Base-by-base conservation (phyloP, 2,329 filamentous ascomycete species). In the Fusarium humuli region DNA sequence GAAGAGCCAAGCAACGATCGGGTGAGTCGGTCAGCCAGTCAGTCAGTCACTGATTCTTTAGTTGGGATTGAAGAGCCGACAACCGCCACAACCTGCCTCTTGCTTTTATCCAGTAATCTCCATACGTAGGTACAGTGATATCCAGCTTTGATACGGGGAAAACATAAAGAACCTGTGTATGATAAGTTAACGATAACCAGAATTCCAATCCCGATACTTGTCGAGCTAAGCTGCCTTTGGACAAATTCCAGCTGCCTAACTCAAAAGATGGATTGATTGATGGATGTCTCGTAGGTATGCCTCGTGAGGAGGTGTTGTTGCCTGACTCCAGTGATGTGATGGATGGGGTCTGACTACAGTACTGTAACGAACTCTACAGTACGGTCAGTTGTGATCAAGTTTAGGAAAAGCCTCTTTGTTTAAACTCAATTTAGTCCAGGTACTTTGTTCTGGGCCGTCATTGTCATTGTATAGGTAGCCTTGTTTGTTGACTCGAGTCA, bases 261-360 rank as follows among this genome's bases (percentile, higher is more conserved):
- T 32, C 5, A n/a, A 40, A 14, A 18, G 25, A 18, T 27, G 32
- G 32, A 37, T 11, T 37, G 16, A 10, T 37, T 37, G 32, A 37
- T 37, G 13, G 25, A 25, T 14, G 25, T 52, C 12, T 40, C n/a
- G 48, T 52, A n/a, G 34, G 48, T 52, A 34, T 56, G 66, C 61
- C 67, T 67, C 40, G 50, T 63, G 50, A 54, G 27, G 62, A 60
- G 65, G 50, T 69, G 64, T 60, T 44, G 66, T 70, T 56, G 66
- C 61, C 66, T 70, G 61, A 68, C 27, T 30, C 42, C n/a, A 30
- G 49, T 66, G 63, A 61, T 66, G 48, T 61, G 63, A 66, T 52
- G 52, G 40, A 29, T 40, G 27, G 6, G 20, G 55, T 55, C 57
- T n/a, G 34, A 37, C 34, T n/a, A 30, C 29, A 30, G 29, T 30